Evolutionary conservation across 805 yeast genomes (phyloP).

Genomic region (Kuraishia piskuri): DNA sequence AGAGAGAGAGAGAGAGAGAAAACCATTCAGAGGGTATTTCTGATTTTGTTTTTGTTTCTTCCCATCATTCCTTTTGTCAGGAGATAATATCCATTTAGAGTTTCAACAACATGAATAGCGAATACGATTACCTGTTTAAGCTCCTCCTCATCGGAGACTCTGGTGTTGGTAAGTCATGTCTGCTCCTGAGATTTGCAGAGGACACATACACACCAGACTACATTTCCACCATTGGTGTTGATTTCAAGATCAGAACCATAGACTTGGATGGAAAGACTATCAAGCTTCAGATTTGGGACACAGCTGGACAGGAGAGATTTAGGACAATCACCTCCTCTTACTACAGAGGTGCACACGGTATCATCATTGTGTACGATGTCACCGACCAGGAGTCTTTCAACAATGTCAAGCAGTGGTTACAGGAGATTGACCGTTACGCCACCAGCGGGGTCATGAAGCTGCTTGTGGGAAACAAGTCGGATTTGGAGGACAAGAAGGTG

Average conservation of each 20-base stretch:
- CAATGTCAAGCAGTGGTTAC: slow-evolving; percentile 97
- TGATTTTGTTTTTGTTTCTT: no score
- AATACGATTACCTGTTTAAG: slow-evolving; percentile 96
- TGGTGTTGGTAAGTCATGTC: slow-evolving; percentile 97
- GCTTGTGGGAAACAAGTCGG: slow-evolving; percentile 95
- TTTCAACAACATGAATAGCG: slow-evolving; percentile 60
- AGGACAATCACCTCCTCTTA: slow-evolving; percentile 96
- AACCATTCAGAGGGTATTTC: neutral
- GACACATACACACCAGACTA: slow-evolving; percentile 95
- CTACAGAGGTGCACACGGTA: slow-evolving; percentile 98
- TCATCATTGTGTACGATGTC: slow-evolving; percentile 94
- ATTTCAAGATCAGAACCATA: slow-evolving; percentile 80
- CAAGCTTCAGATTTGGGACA: slow-evolving; percentile 98
- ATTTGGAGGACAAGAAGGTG: slow-evolving; percentile 84
- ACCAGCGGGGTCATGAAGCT: slow-evolving; percentile 95
- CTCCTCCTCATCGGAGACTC: slow-evolving; percentile 94
- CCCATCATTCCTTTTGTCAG: neutral
- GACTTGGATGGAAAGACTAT: slow-evolving; percentile 96
- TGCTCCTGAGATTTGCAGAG: slow-evolving; percentile 91
- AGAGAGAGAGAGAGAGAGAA: no score
- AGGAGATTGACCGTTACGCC: slow-evolving; percentile 96
- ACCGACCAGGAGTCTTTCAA: slow-evolving; percentile 95
- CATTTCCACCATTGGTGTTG: slow-evolving; percentile 97
- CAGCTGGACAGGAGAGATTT: slow-evolving; percentile 98
- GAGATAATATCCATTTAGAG: neutral